Conservation (phyloP, 2,329 filamentous ascomycete genomes). For the Helicocarpus griseus region DNA sequence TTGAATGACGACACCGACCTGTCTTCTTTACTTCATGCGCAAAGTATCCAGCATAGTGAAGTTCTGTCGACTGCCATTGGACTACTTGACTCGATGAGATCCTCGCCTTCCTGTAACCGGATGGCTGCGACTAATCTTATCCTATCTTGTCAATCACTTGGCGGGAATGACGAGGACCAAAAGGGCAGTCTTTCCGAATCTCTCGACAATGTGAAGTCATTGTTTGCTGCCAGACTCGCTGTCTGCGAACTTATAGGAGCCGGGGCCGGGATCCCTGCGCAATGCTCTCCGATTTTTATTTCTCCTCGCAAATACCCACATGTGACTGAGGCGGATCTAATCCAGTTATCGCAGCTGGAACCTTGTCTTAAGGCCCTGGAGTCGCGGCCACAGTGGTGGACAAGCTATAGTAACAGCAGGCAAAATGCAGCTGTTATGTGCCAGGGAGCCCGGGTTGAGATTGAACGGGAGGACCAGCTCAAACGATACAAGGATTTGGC, state of each 20-base stretch:
- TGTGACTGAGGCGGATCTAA: conserved; percentile 7
- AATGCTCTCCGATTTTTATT: conserved; percentile 43
- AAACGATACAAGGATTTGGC: conserved; percentile 30
- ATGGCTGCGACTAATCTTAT: conserved; percentile 44
- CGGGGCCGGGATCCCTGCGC: conserved; percentile 39
- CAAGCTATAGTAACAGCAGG: conserved; percentile 53
- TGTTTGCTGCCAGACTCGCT: conserved; percentile 53
- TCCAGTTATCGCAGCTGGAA: conserved; percentile 27
- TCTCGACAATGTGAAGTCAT: conserved; percentile 41
- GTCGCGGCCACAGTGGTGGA: conserved; percentile 50
- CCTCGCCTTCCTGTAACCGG: conserved; percentile 42
- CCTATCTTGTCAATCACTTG: conserved; percentile 44
- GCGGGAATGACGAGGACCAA: conserved; percentile 20
- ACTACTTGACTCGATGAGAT: conserved; percentile 36
- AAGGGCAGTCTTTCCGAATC: conserved; percentile 19
- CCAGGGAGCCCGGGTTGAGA: conserved; percentile 48
- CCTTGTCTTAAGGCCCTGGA: conserved; percentile 47
- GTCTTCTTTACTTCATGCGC: conserved; percentile 19
- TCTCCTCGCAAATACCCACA: conserved; percentile 19
- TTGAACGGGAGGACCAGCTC: conserved; percentile 43
- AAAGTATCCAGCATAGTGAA: conserved; percentile 19
- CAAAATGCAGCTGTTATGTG: conserved; percentile 55
- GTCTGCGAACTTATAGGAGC: conserved; percentile 53
- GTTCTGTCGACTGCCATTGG: conserved; percentile 35
- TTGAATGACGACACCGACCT: conserved; percentile 18